These are phyloP conservation scores for Macrophomina tecta DNA, from an alignment of 2,329 filamentous ascomycete species.

Conservation along the genomic window DNA sequence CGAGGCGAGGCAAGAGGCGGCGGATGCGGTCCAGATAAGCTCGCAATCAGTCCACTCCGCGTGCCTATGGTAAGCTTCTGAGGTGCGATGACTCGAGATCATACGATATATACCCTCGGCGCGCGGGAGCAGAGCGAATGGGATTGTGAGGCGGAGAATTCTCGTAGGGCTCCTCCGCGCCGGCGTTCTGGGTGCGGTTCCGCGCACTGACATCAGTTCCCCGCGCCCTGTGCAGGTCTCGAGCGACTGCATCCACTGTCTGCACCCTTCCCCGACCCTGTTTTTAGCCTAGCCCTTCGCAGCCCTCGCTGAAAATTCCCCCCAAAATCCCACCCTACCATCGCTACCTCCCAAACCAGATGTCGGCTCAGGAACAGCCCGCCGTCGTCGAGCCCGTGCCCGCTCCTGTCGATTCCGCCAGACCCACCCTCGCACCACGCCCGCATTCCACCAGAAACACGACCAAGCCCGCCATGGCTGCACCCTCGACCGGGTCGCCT, in stretches of 20 bases:
- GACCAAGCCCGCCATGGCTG: not conserved
- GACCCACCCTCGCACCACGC: not conserved
- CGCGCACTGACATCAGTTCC: slow-evolving; percentile 14
- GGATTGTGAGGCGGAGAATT: slow-evolving; percentile 11
- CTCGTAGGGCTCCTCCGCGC: slow-evolving; percentile 11
- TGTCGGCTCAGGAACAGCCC: not conserved
- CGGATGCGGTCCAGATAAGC: slow-evolving; percentile 12
- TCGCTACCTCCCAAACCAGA: not conserved
- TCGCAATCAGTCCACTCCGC: slow-evolving; percentile 14
- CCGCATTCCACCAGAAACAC: not conserved
- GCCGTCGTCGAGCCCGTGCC: not conserved
- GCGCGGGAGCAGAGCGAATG: slow-evolving; percentile 2
- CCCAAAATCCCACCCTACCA: not conserved
- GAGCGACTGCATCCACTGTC: not conserved
- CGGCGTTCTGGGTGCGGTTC: not conserved
- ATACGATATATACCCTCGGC: not conserved
- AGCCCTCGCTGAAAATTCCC: not conserved
- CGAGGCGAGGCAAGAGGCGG: slow-evolving; percentile 2
- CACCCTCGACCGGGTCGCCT: not conserved
- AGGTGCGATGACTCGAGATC: slow-evolving; percentile 8
- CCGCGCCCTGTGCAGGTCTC: slow-evolving; percentile 8
- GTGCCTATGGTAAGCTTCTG: slow-evolving; percentile 1
- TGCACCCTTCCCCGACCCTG: slow-evolving; percentile 4
- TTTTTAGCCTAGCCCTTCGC: not conserved
- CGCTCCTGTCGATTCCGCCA: not conserved